Evolutionary conservation across 768 basidiomycete species (phyloP), one percentile per base, ranked within the genome.

Genomic region (Boletus reticuloceps): DNA sequence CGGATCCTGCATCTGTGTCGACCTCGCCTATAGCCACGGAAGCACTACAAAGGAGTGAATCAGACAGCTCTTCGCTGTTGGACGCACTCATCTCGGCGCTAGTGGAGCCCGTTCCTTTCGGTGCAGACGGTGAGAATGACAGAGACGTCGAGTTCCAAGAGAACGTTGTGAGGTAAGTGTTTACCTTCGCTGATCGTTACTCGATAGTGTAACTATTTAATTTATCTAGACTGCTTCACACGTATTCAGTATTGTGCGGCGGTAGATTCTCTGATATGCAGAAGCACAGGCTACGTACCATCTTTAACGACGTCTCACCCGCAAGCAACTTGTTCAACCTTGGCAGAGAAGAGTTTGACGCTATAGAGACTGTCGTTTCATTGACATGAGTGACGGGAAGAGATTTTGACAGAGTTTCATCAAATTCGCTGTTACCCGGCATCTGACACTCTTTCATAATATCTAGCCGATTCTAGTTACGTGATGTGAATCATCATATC

Each of bases 71-170:
- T 17, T 69, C 68, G 12, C 68, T 91, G 14, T 61, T 86, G 19
- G 72, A 76, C 14, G 72, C 76, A 1, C 64, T 89, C 13, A 71
- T 90, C 53, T 72, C 74, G 20, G 79, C 80, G 11, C 65, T 91
- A 5, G 75, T 73, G 0, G 66, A 71, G 6, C 87, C 88, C 9
- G 59, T 85, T 20, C 86, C 88, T 11, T 76, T 81, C 51, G 89
- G 88, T 0, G 76, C 74, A 6, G 85, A 90, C 63, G 89, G 88
- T 17, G 87, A 89, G 55, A 71, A 73, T 41, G 74, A 73, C n/a
- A 81, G 72, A 10, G 89, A 89, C 66, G 63, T 64, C 4, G 84
- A 88, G 51, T 84, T 85, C 38, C 82, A 85, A 68, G 88, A 88
- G 67, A 88, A 85, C 59, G 67, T 81, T 2, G 59, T 84, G 19